phyloP scores from a whole-genome alignment of 2,329 filamentous ascomycete genomes.

The Claviceps lovelessii region DNA sequence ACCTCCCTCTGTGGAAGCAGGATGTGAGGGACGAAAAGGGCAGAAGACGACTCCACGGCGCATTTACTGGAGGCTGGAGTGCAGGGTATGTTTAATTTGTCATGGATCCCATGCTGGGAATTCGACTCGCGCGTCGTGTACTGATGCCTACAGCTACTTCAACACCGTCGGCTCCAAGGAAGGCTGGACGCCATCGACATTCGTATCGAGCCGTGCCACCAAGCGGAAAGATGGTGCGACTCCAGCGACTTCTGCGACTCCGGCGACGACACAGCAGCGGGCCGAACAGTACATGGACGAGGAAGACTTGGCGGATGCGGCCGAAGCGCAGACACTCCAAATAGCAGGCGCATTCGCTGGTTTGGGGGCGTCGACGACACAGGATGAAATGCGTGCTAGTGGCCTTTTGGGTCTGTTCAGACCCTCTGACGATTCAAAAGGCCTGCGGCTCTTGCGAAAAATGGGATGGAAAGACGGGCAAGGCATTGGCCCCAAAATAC shows the following conservation, averaged over 20 bases:
- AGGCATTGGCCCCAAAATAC: constrained; percentile 77
- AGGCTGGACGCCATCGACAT: constrained; percentile 86
- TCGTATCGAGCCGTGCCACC: constrained; percentile 75
- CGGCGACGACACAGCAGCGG: constrained; percentile 41
- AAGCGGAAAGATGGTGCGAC: constrained; percentile 50
- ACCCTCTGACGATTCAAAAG: constrained; percentile 67
- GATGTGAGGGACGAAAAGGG: constrained; percentile 89
- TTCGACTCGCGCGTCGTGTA: not conserved
- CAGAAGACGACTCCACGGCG: constrained; percentile 80
- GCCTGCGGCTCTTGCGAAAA: constrained; percentile 65
- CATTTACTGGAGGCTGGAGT: constrained; percentile 92
- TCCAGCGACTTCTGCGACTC: constrained; percentile 17
- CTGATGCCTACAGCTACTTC: constrained; percentile 53
- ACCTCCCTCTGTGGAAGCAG: constrained; percentile 94
- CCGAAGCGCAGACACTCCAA: constrained; percentile 60
- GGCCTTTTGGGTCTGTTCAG: constrained; percentile 58
- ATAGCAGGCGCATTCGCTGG: constrained; percentile 62
- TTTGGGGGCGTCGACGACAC: constrained; percentile 50
- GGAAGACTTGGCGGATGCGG: constrained; percentile 78
- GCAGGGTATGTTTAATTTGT: constrained; percentile 54
- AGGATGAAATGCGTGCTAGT: constrained; percentile 35
- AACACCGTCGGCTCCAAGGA: constrained; percentile 98
- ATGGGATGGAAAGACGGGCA: constrained; percentile 97
- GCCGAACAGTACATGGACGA: constrained; percentile 96
- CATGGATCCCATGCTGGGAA: not conserved